Conservation (phyloP, 1,284 basidiomycete genomes). For the Coriolopsis trogii region DNA sequence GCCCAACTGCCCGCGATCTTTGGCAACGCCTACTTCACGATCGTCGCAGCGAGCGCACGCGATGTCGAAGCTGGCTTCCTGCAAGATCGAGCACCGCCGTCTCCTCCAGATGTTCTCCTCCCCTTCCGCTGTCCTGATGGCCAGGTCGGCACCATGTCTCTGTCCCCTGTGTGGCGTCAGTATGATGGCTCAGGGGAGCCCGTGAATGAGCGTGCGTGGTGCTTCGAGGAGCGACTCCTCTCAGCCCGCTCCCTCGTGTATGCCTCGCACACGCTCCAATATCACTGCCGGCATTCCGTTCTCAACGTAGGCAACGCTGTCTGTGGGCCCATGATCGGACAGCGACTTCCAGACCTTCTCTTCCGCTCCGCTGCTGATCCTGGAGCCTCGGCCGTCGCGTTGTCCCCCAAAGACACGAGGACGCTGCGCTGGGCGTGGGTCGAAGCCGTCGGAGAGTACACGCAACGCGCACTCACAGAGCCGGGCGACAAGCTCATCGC, state of each 20-base stretch:
- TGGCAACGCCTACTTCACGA: slow-evolving; percentile 14
- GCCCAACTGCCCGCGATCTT: slow-evolving; percentile 1
- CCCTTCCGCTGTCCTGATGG: slow-evolving; percentile 10
- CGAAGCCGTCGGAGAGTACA: slow-evolving; percentile 15
- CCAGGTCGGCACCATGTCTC: slow-evolving; percentile 8
- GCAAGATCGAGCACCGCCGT: slow-evolving; percentile 3
- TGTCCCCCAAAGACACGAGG: slow-evolving; percentile 1
- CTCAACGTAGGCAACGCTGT: slow-evolving; percentile 16
- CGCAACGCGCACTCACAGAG: slow-evolving; percentile 6
- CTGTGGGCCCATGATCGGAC: neutral
- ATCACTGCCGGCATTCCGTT: slow-evolving; percentile 13
- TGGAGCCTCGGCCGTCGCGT: neutral
- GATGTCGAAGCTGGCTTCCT: slow-evolving; percentile 9
- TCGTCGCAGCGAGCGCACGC: slow-evolving; percentile 10
- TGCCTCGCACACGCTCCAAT: slow-evolving; percentile 18
- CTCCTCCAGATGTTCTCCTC: slow-evolving; percentile 1
- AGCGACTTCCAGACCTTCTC: slow-evolving; percentile 10
- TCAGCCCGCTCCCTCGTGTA: slow-evolving; percentile 17
- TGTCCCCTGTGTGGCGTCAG: slow-evolving; percentile 11
- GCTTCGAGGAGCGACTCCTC: slow-evolving; percentile 16
- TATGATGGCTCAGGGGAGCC: slow-evolving; percentile 11
- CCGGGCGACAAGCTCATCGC: slow-evolving; percentile 21
- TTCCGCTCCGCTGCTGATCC: slow-evolving; percentile 5
- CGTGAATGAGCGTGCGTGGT: slow-evolving; percentile 17
- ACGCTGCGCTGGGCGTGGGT: slow-evolving; percentile 11